These are phyloP conservation scores for Spathaspora hagerdaliae DNA, from an alignment of 805 yeast genomes.

Conservation along the genomic window DNA sequence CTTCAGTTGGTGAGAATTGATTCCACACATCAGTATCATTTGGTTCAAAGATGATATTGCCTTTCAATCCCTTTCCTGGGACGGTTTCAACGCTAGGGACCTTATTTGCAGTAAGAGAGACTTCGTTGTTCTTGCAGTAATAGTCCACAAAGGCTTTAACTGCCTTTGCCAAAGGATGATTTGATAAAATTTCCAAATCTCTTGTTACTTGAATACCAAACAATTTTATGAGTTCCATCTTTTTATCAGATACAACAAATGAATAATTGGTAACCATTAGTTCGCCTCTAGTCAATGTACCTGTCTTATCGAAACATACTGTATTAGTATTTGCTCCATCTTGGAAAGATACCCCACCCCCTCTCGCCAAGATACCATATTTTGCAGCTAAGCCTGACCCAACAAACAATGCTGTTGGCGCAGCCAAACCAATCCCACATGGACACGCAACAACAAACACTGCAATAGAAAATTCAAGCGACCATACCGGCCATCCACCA, in stretches of 20 bases:
- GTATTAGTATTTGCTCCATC: constrained; percentile 63
- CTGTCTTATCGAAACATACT: constrained; percentile 76
- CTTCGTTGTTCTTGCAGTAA: constrained; percentile 19
- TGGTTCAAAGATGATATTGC: constrained; percentile 28
- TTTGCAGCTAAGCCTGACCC: constrained; percentile 79
- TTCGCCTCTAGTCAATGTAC: constrained; percentile 69
- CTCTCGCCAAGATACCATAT: constrained; percentile 69
- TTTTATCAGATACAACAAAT: constrained; percentile 15
- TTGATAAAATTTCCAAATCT: constrained; percentile 60
- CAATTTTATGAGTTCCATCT: constrained; percentile 8
- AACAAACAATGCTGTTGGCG: constrained; percentile 78
- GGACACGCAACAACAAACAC: constrained; percentile 85
- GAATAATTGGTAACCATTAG: constrained; percentile 51
- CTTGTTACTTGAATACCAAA: constrained; percentile 46
- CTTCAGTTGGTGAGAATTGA: constrained; percentile 28
- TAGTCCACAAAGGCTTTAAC: constrained; percentile 37
- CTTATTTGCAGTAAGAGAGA: constrained; percentile 25
- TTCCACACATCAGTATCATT: constrained; percentile 25
- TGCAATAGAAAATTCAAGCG: constrained; percentile 70
- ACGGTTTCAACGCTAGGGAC: constrained; percentile 49
- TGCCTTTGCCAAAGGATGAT: constrained; percentile 66
- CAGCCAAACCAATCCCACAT: constrained; percentile 81
- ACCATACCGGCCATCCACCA: constrained; percentile 78
- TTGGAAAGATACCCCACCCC: constrained; percentile 81
- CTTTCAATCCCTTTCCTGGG: constrained; percentile 59